Conservation (phyloP, 208 protist species). For the Acanthamoeba castellanii region DNA sequence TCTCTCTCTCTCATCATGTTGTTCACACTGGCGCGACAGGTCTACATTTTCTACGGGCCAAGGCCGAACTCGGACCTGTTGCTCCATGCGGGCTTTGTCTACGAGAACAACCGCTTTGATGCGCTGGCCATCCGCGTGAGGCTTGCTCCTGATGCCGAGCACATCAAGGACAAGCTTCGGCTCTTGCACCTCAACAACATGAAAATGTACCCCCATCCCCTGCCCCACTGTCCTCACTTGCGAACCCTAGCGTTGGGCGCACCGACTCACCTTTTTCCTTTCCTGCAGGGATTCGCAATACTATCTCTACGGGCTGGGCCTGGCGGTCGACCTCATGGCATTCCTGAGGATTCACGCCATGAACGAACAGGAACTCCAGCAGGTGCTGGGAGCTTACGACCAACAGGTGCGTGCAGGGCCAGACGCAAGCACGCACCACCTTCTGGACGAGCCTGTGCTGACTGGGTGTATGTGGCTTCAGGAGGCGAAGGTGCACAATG, state of each 20-base stretch:
- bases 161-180: constrained; percentile 47
- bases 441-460: no score
- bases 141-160: constrained; percentile 12
- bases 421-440: no score
- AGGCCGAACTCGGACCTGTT: constrained; percentile 38
- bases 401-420: neutral
- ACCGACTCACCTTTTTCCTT: neutral
- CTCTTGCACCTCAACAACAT: constrained; percentile 22
- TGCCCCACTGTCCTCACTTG: neutral
- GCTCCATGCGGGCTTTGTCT: constrained; percentile 45
- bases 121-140: constrained; percentile 7
- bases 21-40: neutral
- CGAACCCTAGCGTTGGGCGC: no score
- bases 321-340: constrained; percentile 21
- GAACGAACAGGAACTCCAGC: constrained; percentile 37
- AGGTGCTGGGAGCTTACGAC: neutral
- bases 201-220: neutral
- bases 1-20: neutral
- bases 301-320: neutral
- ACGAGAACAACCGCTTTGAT: constrained; percentile 39
- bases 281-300: neutral
- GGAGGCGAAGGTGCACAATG: neutral
- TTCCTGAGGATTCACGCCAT: constrained; percentile 45
- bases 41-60: constrained; percentile 67
- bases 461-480: no score